Base-by-base conservation (phyloP, 331 rosid species). In the Pyrus hybrid region DNA sequence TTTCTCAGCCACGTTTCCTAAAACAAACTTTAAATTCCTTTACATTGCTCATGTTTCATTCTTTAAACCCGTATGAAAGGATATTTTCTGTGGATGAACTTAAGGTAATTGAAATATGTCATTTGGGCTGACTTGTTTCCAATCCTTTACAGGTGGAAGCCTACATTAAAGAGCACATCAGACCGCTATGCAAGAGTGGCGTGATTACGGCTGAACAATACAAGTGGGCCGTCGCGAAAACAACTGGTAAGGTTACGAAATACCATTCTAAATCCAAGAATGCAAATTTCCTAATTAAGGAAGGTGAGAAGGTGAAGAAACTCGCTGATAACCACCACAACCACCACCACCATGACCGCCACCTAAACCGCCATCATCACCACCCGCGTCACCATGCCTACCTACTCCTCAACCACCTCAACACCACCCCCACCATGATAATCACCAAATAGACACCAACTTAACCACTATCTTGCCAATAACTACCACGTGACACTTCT, bases 291-390 rank as follows among this genome's bases (percentile, higher is more conserved):
- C 96, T 95, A 68, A 86, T 95, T 17, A 95, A 95, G 86, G 99
- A 95, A 82, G 99, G 97, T 7, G 97, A 95, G 82, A 95, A 95
- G 88, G 97, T 95, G 84, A 95, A 90, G 89, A 95, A 90, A 83
- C 99, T 95, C 7, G 96, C 43, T 0, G 43, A 8, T 35, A 11
- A 35, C 13, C 43, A 9, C 43, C 13, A 37, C 43, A 0, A 1
- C n/a, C 43, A 9, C 43, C 43, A 37, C 13, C 43, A 37, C 13
- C 43, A 37, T 9, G 43, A 37, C 13, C 13, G 0, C 43, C 43
- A 37, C 1, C 13, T 37, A 37, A 2, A 2, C 43, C 13, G 43
- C 43, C 43, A 37, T 37, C 43, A 37, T 37, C 13, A 37, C 43
- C 43, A 37, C 43, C 43, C 13, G n/a, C 4, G 13, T 37, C 13